These are phyloP conservation scores for Eutrema japonicum DNA, from an alignment of 345 rosid genomes.

Conservation along the genomic window DNA sequence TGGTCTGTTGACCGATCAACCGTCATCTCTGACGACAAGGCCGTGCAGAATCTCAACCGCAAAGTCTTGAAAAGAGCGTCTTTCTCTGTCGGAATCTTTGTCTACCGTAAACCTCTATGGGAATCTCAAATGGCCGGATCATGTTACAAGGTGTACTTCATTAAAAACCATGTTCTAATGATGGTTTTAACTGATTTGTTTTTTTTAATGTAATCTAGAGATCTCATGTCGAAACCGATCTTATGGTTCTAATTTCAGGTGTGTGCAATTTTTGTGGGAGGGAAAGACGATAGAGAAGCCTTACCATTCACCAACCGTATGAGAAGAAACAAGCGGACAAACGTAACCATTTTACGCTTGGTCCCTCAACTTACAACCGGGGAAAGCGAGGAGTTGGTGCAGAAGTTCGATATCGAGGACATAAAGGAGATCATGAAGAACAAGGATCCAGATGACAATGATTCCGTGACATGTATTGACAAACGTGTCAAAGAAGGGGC, in stretches of 20 bases:
- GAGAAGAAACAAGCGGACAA: not conserved
- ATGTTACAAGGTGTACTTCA: not conserved
- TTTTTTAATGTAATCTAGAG: too few species aligned
- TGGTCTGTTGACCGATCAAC: slow-evolving; percentile 45
- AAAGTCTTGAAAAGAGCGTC: slow-evolving; percentile 4
- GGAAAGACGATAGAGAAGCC: not conserved
- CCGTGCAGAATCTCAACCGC: slow-evolving; percentile 18
- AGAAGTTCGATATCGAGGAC: not conserved
- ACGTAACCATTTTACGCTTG: not conserved
- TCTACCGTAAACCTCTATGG: not conserved
- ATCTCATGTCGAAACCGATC: not conserved
- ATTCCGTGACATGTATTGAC: not conserved
- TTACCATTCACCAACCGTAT: not conserved
- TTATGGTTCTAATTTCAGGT: not conserved
- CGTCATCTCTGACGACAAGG: slow-evolving; percentile 36
- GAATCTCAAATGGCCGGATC: not conserved
- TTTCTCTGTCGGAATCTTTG: not conserved
- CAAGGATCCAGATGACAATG: not conserved
- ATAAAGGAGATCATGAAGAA: not conserved
- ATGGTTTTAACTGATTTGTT: not conserved
- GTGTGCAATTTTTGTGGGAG: not conserved
- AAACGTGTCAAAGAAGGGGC: slow-evolving; percentile 1
- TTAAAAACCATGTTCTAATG: not conserved
- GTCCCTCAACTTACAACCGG: not conserved
- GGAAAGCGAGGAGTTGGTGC: not conserved